A percentile compares a stretch with the other conserved stretches of the same genome.
Conservation (phyloP, 2,329 filamentous ascomycete species). For the Aspergillus pseudotamarii region DNA sequence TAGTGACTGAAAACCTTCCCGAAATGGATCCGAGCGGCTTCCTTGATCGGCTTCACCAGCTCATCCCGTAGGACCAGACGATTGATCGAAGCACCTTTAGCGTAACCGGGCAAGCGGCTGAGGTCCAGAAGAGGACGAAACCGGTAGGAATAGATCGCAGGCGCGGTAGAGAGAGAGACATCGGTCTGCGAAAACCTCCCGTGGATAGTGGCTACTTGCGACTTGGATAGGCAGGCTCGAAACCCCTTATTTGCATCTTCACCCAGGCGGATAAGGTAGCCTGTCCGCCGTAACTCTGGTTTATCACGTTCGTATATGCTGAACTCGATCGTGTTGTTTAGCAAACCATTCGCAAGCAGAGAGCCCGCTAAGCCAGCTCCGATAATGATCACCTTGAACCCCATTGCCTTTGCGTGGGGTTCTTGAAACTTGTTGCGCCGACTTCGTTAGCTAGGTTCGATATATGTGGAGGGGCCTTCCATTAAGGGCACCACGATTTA, state of each 20-base stretch:
- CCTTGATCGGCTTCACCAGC: background rate
- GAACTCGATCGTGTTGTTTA: background rate
- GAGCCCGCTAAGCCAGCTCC: background rate
- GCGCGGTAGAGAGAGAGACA: background rate
- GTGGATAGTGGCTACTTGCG: background rate
- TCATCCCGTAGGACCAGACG: background rate
- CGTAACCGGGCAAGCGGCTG: background rate
- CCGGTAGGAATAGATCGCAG: background rate
- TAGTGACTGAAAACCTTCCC: background rate
- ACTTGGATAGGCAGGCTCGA: background rate
- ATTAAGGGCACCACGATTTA: background rate
- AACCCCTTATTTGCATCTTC: background rate
- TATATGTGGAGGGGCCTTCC: background rate
- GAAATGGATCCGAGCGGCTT: background rate
- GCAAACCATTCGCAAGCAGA: background rate
- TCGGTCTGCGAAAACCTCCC: background rate
- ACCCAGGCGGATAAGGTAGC: background rate
- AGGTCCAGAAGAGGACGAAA: background rate
- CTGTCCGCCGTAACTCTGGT: too few relatives aligned
- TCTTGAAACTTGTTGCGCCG: background rate
- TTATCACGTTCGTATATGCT: background rate
- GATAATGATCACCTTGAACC: background rate
- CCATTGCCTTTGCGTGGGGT: background rate
- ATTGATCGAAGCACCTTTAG: background rate
- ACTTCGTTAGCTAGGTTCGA: background rate